These are phyloP conservation scores for Phaeolepiota aurea DNA, from an alignment of 768 basidiomycete species.

Conservation along the genomic window DNA sequence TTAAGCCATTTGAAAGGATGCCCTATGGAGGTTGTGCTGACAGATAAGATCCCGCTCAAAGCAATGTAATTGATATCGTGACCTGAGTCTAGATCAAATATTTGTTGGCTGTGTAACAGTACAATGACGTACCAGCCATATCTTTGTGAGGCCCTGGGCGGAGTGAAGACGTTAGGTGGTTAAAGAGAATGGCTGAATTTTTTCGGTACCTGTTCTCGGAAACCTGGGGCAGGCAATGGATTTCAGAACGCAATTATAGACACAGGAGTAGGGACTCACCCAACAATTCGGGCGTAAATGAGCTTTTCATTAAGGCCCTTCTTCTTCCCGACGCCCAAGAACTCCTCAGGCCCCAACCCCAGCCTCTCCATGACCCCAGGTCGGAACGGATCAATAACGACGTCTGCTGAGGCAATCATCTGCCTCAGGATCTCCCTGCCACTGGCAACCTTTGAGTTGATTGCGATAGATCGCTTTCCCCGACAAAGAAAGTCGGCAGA, in stretches of 20 bases:
- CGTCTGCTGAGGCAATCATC: constrained; percentile 61
- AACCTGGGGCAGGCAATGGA: constrained; percentile 25
- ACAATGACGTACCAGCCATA: too few species aligned
- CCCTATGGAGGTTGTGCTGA: constrained; percentile 15
- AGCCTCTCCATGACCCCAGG: constrained; percentile 77
- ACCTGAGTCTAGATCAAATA: constrained; percentile 27
- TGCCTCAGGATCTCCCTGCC: constrained; percentile 49
- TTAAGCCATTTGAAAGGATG: not conserved
- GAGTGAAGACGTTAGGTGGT: too few species aligned
- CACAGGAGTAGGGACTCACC: constrained; percentile 32
- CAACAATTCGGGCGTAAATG: constrained; percentile 68
- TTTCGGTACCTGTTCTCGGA: constrained; percentile 49
- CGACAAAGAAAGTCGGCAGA: constrained; percentile 52
- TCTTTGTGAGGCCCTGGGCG: constrained; percentile 56
- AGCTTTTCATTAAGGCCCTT: constrained; percentile 54
- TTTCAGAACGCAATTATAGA: constrained; percentile 1
- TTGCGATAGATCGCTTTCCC: constrained; percentile 66
- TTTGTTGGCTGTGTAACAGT: too few species aligned
- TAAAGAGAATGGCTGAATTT: constrained; percentile 11
- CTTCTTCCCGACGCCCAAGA: constrained; percentile 37
- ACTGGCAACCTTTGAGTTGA: constrained; percentile 55
- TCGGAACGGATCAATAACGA: constrained; percentile 78
- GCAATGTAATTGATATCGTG: constrained; percentile 86
- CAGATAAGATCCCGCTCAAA: constrained; percentile 66
- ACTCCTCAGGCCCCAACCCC: constrained; percentile 69